Evolutionary conservation across 2,329 filamentous ascomycete species (phyloP).

Genomic region (Epichloe gansuensis): DNA sequence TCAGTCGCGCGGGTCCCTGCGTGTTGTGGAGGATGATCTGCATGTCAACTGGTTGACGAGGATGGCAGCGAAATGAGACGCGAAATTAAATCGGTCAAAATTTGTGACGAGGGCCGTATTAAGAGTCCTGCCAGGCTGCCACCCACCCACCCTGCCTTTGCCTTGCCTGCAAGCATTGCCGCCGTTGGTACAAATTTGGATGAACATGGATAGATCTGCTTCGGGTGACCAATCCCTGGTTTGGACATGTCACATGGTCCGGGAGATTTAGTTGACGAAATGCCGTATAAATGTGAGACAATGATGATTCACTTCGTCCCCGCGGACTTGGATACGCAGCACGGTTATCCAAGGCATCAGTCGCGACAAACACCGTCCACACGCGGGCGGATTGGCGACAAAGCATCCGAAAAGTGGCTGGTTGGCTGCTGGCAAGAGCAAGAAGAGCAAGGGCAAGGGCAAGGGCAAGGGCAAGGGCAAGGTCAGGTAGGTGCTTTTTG

Average conservation of each 20-base stretch:
- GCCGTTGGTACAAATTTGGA: neutral
- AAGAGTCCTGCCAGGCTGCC: neutral
- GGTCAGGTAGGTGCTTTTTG: neutral
- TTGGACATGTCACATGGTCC: conserved; percentile 2
- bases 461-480: neutral
- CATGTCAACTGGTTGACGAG: conserved; percentile 5
- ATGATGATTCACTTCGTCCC: neutral
- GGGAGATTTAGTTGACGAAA: neutral
- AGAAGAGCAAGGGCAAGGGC: too few relatives aligned
- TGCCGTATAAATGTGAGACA: neutral
- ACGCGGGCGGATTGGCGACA: neutral
- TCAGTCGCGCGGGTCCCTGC: neutral
- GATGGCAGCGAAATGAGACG: conserved; percentile 9
- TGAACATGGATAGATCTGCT: neutral
- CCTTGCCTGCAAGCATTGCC: neutral
- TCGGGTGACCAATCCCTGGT: neutral
- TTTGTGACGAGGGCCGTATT: neutral
- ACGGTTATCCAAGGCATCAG: neutral
- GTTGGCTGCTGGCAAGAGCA: too few relatives aligned
- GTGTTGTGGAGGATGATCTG: conserved; percentile 5
- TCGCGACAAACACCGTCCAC: too few relatives aligned
- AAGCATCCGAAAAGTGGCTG: neutral
- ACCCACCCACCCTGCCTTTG: too few relatives aligned
- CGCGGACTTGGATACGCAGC: neutral
- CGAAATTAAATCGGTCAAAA: conserved; percentile 7